A percentile compares a stretch with the other conserved stretches of the same genome.
Conservation (phyloP, 306 rosid genomes). For the Argentina anserina region DNA sequence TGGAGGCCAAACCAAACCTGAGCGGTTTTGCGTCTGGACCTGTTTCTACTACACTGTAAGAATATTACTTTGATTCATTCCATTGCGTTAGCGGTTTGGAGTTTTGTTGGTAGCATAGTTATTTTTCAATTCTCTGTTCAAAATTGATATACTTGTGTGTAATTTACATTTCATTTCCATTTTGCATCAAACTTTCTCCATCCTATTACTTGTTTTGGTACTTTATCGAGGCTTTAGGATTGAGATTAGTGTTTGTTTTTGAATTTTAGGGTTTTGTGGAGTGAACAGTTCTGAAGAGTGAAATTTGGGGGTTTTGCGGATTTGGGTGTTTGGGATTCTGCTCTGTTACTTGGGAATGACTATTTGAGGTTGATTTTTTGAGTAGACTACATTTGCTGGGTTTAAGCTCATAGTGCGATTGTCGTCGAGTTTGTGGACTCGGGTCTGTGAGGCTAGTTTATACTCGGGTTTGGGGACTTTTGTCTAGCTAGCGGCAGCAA, state of each 20-base stretch:
- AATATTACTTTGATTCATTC: neutral
- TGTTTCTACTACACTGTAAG: slow-evolving; percentile 16
- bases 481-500: slow-evolving; percentile 35
- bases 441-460: slow-evolving; percentile 18
- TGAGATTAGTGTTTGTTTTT: slow-evolving; percentile 1
- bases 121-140: neutral
- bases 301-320: slow-evolving; percentile 16
- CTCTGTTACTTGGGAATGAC: neutral
- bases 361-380: slow-evolving; percentile 12
- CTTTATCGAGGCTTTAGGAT: neutral
- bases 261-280: slow-evolving; percentile 24
- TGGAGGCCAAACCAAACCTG: slow-evolving; percentile 9
- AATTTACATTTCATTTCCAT: neutral
- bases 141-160: neutral
- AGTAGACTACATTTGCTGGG: neutral
- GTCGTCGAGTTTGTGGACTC: neutral
- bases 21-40: slow-evolving; percentile 4
- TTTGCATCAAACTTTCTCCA: too few relatives aligned
- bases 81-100: neutral
- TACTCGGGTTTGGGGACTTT: neutral
- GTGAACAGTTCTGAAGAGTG: neutral
- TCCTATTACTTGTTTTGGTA: neutral
- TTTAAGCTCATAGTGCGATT: slow-evolving; percentile 12
- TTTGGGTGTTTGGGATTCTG: slow-evolving; percentile 2
- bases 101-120: neutral